These are phyloP conservation scores for Coemansia sp. DNA, from an alignment of 192 early-diverging fungal species.

Conservation along the genomic window DNA sequence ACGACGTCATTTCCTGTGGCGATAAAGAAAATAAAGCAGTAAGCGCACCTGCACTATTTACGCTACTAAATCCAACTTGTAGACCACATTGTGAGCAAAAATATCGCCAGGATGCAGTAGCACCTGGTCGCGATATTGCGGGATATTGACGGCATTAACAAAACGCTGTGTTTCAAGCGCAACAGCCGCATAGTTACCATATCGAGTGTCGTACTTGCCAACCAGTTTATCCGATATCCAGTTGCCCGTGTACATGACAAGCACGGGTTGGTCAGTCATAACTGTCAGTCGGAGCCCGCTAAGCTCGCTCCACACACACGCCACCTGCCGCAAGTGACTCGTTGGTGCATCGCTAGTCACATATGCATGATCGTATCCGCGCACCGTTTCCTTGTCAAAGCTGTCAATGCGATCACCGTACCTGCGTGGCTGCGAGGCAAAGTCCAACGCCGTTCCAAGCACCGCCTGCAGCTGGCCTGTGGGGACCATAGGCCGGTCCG, in stretches of 20 bases:
- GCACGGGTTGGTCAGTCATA: conserved; percentile 65
- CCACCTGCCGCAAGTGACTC: conserved; percentile 41
- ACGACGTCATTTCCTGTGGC: conserved; percentile 2
- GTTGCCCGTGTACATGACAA: conserved; percentile 86
- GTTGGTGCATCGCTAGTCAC: conserved; percentile 26
- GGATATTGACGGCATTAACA: conserved; percentile 63
- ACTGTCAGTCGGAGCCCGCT: conserved; percentile 64
- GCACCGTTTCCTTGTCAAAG: conserved; percentile 49
- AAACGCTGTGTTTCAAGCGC: conserved; percentile 65
- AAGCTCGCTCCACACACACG: conserved; percentile 53
- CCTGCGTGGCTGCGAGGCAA: conserved; percentile 56
- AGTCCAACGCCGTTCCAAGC: conserved; percentile 45
- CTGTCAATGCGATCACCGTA: conserved; percentile 56
- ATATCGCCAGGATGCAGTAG: conserved; percentile 51
- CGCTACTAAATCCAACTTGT: conserved; percentile 34
- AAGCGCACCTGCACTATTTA: not conserved
- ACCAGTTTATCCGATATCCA: conserved; percentile 56
- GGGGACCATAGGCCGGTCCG: conserved; percentile 62
- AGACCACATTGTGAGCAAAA: conserved; percentile 55
- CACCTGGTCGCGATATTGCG: conserved; percentile 55
- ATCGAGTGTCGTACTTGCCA: conserved; percentile 45
- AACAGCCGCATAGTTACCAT: conserved; percentile 62
- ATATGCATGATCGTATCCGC: conserved; percentile 85
- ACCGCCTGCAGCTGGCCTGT: conserved; percentile 62
- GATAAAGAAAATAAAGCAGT: not conserved